phyloP scores from a whole-genome alignment of 805 yeast genomes.

The Kluyveromyces nonfermentans region DNA sequence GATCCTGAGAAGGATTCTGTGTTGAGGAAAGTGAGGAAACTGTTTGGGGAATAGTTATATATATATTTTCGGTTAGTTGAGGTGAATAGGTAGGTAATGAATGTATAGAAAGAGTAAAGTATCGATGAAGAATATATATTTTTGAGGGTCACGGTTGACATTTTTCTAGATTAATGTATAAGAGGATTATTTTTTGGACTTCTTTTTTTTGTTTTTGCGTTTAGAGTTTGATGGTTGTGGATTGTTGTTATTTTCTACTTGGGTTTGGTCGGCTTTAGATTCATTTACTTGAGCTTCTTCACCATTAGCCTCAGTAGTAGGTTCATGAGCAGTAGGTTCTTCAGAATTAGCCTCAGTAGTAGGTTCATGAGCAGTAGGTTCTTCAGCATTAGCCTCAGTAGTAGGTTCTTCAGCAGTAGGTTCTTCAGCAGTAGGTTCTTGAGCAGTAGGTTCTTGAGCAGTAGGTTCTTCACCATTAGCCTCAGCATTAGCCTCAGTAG shows the following conservation, averaged over 20 bases:
- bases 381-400: slow-evolving; percentile 7
- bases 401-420: slow-evolving; percentile 1
- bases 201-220: slow-evolving; percentile 29
- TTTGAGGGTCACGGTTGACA: too few relatives aligned
- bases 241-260: not conserved
- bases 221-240: slow-evolving; percentile 13
- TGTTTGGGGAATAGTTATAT: slow-evolving; percentile 71
- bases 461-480: too few relatives aligned
- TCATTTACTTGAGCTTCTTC: not conserved
- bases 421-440: too few relatives aligned
- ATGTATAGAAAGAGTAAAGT: slow-evolving; percentile 1
- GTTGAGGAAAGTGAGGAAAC: slow-evolving; percentile 84
- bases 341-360: too few relatives aligned
- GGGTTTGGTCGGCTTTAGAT: not conserved
- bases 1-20: slow-evolving; percentile 98
- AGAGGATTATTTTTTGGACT: slow-evolving; percentile 11
- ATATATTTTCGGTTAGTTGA: not conserved
- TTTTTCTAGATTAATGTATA: too few relatives aligned
- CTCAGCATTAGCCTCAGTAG: too few relatives aligned
- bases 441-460: too few relatives aligned
- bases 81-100: too few relatives aligned
- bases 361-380: slow-evolving; percentile 5
- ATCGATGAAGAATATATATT: too few relatives aligned
- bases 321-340: too few relatives aligned
- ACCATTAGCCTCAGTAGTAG: slow-evolving; percentile 4